Evolutionary conservation across 257 asterid genomes (phyloP).

Genomic region (Handroanthus guayacan): DNA sequence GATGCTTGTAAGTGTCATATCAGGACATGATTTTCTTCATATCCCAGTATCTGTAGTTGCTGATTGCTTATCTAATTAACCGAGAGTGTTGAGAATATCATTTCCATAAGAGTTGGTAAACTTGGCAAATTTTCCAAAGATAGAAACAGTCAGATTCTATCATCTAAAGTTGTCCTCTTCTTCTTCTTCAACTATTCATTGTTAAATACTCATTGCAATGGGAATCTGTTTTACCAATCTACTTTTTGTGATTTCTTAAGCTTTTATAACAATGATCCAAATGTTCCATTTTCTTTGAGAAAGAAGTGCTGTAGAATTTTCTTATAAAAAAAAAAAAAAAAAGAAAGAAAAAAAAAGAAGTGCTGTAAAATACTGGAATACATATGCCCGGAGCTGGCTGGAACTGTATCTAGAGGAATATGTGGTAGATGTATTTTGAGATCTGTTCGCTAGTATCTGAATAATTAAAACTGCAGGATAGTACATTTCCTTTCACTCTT

Average conservation of each 20-base stretch:
- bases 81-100: background rate
- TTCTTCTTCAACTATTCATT: background rate
- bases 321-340: no score
- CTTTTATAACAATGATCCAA: conserved; percentile 13
- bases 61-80: conserved; percentile 9
- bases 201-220: background rate
- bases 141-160: background rate
- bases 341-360: no score
- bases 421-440: background rate
- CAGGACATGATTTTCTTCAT: conserved; percentile 11
- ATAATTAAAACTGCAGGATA: background rate
- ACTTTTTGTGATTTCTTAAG: background rate
- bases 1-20: conserved; percentile 68
- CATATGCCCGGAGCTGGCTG: background rate
- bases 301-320: background rate
- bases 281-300: background rate
- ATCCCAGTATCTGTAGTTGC: background rate
- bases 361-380: background rate
- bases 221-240: background rate
- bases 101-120: conserved; percentile 1
- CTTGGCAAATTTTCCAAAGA: background rate
- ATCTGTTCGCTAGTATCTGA: conserved; percentile 2
- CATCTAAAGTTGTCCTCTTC: background rate
- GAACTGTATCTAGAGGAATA: background rate
- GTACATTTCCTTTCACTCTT: background rate